A percentile compares a stretch with the other conserved stretches of the same genome.
These are phyloP conservation scores for Pelargonium australe DNA, from an alignment of 441 rosid species.

Conservation along the genomic window DNA sequence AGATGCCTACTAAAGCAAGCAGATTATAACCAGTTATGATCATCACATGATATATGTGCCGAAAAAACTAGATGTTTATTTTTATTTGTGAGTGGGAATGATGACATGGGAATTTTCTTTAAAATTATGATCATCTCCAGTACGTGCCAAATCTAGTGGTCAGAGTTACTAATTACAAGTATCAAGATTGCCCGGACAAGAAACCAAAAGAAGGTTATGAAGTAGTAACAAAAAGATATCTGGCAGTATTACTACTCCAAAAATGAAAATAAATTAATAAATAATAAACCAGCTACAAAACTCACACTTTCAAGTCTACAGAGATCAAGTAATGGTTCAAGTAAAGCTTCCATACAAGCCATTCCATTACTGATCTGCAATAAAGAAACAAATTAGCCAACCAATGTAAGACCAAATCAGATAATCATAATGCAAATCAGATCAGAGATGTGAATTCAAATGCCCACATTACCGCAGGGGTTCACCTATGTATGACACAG, in stretches of 20 bases:
- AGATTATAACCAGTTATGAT: not conserved
- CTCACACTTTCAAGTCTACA: conserved; percentile 64
- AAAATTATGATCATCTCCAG: not conserved
- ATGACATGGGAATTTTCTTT: not conserved
- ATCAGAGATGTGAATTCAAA: conserved; percentile 1
- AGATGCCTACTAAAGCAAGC: conserved; percentile 3
- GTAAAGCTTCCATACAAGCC: conserved; percentile 50
- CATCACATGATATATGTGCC: not conserved
- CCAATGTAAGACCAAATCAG: conserved; percentile 13
- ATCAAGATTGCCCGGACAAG: not conserved
- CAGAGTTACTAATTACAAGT: not conserved
- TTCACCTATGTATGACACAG: not conserved
- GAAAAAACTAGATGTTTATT: not conserved
- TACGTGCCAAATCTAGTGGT: not conserved
- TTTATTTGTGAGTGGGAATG: not conserved
- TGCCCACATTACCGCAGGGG: not conserved
- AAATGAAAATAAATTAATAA: too few species aligned
- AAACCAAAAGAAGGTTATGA: not conserved
- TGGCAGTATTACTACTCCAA: not conserved
- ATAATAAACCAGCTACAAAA: conserved; percentile 13
- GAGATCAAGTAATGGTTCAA: conserved; percentile 63
- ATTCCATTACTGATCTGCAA: conserved; percentile 63
- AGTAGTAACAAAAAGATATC: not conserved
- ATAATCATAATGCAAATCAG: conserved; percentile 15
- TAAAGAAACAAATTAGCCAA: conserved; percentile 16